Percentiles rank a stretch among this genome's conserved stretches.
Conservation (phyloP, 176 grass and related monocot species). For the Hordeum marinum region DNA sequence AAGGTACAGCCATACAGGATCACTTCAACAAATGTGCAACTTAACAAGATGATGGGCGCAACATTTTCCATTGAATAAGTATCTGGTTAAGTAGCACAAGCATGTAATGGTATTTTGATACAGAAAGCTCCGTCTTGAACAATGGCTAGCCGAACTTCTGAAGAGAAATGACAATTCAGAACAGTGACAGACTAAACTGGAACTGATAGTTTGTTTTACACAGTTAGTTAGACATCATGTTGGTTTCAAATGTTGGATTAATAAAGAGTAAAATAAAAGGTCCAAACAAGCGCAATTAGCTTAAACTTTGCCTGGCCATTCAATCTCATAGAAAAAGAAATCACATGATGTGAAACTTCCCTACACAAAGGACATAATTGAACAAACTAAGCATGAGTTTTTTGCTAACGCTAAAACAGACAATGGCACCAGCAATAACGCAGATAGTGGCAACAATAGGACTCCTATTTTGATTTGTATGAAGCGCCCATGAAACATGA, state of each 20-base stretch:
- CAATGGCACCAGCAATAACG: not conserved
- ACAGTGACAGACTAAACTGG: not conserved
- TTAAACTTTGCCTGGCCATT: too few relatives aligned
- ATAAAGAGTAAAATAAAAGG: conserved; percentile 21
- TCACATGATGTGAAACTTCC: not conserved
- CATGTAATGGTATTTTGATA: not conserved
- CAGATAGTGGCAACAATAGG: not conserved
- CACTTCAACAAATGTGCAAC: not conserved
- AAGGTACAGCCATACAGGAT: not conserved
- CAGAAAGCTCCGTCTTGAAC: not conserved
- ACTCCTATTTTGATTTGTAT: not conserved
- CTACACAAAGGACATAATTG: not conserved
- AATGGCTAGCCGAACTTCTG: not conserved
- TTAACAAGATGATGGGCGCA: not conserved
- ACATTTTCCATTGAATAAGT: not conserved
- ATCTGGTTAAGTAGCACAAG: not conserved
- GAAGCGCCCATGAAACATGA: not conserved
- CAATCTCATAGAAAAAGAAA: not conserved
- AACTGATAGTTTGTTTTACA: not conserved
- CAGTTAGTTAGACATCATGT: conserved; percentile 67
- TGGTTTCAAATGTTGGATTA: not conserved
- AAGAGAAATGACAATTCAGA: not conserved
- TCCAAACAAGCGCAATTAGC: not conserved
- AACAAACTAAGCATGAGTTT: not conserved
- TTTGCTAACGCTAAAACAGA: not conserved